Conservation (phyloP, 768 basidiomycete species). For the Peribolospora baueri region DNA sequence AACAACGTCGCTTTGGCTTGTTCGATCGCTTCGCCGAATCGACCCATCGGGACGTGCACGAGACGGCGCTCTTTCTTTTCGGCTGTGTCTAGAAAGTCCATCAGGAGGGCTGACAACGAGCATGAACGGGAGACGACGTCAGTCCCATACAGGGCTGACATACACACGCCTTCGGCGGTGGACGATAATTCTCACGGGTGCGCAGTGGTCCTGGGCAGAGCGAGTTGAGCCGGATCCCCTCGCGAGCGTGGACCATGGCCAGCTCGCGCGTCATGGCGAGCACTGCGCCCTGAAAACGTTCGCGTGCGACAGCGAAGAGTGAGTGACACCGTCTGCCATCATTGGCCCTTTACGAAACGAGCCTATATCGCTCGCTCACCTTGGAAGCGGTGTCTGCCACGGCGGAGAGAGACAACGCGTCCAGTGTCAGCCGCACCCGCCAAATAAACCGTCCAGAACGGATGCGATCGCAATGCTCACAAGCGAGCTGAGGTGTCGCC, state of each 20-base stretch:
- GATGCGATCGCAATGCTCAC: conserved; percentile 27
- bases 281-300: conserved; percentile 38
- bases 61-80: conserved; percentile 65
- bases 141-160: background rate
- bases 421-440: no score
- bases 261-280: conserved; percentile 94
- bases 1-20: conserved; percentile 80
- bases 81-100: conserved; percentile 94
- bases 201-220: conserved; percentile 76
- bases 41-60: conserved; percentile 58
- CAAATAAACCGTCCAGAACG: background rate
- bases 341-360: no score
- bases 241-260: conserved; percentile 89
- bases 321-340: no score
- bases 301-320: background rate
- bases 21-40: conserved; percentile 92
- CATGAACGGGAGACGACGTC: background rate
- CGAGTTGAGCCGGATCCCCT: conserved; percentile 87
- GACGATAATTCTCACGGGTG: conserved; percentile 39
- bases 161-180: background rate
- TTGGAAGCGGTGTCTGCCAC: conserved; percentile 74
- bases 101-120: conserved; percentile 48
- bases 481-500: conserved; percentile 94
- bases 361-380: conserved; percentile 16
- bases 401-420: no score